Conservation (phyloP, 176 grass and related monocot species). For the Alopecurus myosuroides region DNA sequence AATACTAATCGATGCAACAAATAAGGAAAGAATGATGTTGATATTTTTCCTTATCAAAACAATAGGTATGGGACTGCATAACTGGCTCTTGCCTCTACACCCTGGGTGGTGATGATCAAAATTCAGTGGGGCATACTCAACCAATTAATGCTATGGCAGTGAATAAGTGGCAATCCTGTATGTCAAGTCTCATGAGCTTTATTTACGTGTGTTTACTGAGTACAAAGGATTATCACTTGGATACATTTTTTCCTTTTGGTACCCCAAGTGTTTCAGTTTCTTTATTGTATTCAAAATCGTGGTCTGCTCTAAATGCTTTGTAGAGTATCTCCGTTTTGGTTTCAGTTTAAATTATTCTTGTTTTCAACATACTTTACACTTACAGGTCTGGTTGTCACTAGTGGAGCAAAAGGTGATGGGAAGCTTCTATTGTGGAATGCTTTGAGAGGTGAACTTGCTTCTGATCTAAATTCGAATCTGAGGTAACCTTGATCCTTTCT, state of each 20-base stretch:
- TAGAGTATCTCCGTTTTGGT: background rate
- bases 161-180: slow-evolving; percentile 99
- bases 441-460: slow-evolving; percentile 91
- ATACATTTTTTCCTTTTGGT: background rate
- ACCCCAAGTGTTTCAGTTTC: background rate
- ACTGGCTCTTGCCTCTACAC: slow-evolving; percentile 98
- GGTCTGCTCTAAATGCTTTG: background rate
- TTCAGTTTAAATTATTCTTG: slow-evolving; percentile 8
- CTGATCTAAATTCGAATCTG: slow-evolving; percentile 84
- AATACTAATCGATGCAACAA: background rate
- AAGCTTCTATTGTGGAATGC: slow-evolving; percentile 98
- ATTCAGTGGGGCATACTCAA: slow-evolving; percentile 66
- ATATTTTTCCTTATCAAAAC: slow-evolving; percentile 20
- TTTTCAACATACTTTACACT: slow-evolving; percentile 21
- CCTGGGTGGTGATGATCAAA: slow-evolving; percentile 60
- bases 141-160: slow-evolving; percentile 97
- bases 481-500: slow-evolving; percentile 51
- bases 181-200: slow-evolving; percentile 22
- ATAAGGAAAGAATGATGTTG: background rate
- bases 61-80: slow-evolving; percentile 98
- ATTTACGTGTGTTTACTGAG: slow-evolving; percentile 1
- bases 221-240: background rate
- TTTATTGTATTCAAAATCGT: background rate
- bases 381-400: slow-evolving; percentile 94
- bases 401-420: slow-evolving; percentile 86